Conservation (phyloP, 129 eudicot genomes). For the carrot (Daucus carota) region DH1_v3.0 NC_030389.2:40815501-40816000, state of each 20-base stretch:
- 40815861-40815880: conserved; percentile 34
- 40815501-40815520: not conserved
- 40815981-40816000: not conserved
- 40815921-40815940: conserved; percentile 14
- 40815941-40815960: conserved; percentile 9
- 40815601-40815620: not conserved
- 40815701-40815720: conserved; percentile 30
- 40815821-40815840: conserved; percentile 26
- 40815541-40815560: too few species aligned
- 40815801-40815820: conserved; percentile 30
- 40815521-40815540: not conserved
- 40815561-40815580: not conserved
- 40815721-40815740: conserved; percentile 35
- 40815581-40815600: not conserved
- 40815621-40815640: not conserved
- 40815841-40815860: conserved; percentile 31
- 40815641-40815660: conserved; percentile 54
- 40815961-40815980: conserved; percentile 25
- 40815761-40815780: conserved; percentile 36
- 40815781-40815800: conserved; percentile 37
- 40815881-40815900: conserved; percentile 17
- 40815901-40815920: conserved; percentile 24
- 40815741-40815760: conserved; percentile 34
- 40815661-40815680: conserved; percentile 36
- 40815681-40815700: conserved; percentile 30